Conservation (phyloP, 371 early-diverging fungal species). For the Encephalitozoon intestinalis region DNA sequence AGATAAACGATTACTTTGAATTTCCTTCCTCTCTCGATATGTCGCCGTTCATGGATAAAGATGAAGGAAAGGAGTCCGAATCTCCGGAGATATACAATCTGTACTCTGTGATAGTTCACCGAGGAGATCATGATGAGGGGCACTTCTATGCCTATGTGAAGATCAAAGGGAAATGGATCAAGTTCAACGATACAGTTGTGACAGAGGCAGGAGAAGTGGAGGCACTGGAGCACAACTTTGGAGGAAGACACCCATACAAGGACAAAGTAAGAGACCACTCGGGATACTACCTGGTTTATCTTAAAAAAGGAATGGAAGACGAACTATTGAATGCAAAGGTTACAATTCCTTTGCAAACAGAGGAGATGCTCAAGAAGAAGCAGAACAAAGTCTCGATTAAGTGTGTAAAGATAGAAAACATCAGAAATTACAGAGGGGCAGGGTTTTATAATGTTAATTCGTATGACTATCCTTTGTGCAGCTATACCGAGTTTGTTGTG, state of each 20-base stretch:
- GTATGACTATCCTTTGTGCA: constrained; percentile 16
- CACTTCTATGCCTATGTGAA: constrained; percentile 81
- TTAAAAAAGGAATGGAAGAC: constrained; percentile 15
- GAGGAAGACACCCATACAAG: constrained; percentile 61
- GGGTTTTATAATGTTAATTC: constrained; percentile 18
- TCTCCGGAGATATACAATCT: constrained; percentile 27
- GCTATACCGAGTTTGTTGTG: constrained; percentile 5
- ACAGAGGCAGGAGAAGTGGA: constrained; percentile 72
- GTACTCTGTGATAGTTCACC: constrained; percentile 81
- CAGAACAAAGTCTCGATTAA: constrained; percentile 3
- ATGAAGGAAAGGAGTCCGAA: background rate
- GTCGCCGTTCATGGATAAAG: background rate
- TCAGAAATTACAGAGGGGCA: constrained; percentile 18
- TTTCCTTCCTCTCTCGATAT: constrained; percentile 76
- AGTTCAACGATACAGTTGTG: constrained; percentile 93
- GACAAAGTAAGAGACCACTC: constrained; percentile 42
- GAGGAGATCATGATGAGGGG: constrained; percentile 83
- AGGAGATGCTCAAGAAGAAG: background rate
- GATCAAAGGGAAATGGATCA: constrained; percentile 70
- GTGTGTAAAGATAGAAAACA: constrained; percentile 4
- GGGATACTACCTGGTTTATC: constrained; percentile 59
- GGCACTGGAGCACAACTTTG: constrained; percentile 74
- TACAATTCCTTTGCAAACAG: background rate
- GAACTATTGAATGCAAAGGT: background rate
- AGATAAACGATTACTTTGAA: constrained; percentile 90